Percentiles rank a stretch among this genome's conserved stretches.
Evolutionary conservation across 352 stramenopile genomes (phyloP).

Genomic region (Poterioochromonas sp.): DNA sequence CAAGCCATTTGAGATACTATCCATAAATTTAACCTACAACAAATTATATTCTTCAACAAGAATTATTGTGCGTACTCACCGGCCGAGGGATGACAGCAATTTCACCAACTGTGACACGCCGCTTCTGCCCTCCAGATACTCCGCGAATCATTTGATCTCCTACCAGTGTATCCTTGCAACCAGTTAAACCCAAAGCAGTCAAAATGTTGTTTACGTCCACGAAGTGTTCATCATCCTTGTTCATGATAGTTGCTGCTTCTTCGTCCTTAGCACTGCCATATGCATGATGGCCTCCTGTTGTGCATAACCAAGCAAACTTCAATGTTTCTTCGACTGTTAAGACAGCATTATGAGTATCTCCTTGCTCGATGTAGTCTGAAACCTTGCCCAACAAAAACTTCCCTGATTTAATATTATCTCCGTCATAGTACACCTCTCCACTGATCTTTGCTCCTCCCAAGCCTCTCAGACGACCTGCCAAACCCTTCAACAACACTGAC

Average conservation of each 20-base stretch:
- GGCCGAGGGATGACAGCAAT: no score
- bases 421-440: slow-evolving; percentile 48
- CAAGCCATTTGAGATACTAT: no score
- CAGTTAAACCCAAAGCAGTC: no score
- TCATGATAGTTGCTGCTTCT: slow-evolving; percentile 8
- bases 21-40: no score
- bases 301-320: slow-evolving; percentile 72
- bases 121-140: no score
- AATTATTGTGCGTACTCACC: no score
- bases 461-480: not conserved
- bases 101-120: no score
- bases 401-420: slow-evolving; percentile 43
- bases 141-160: no score
- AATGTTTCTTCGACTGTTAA: slow-evolving; percentile 84
- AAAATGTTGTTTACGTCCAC: no score
- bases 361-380: slow-evolving; percentile 68
- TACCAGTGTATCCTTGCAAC: no score
- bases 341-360: slow-evolving; percentile 67
- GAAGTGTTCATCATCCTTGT: slow-evolving; percentile 34
- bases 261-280: slow-evolving; percentile 4
- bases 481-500: not conserved
- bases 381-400: slow-evolving; percentile 52
- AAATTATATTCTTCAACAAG: no score
- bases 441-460: not conserved
- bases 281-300: slow-evolving; percentile 48